Evolutionary conservation across 371 early-diverging fungal genomes (phyloP), one percentile per base, ranked within the genome.

Genomic region (Thermomucor indicae-seudaticae): DNA sequence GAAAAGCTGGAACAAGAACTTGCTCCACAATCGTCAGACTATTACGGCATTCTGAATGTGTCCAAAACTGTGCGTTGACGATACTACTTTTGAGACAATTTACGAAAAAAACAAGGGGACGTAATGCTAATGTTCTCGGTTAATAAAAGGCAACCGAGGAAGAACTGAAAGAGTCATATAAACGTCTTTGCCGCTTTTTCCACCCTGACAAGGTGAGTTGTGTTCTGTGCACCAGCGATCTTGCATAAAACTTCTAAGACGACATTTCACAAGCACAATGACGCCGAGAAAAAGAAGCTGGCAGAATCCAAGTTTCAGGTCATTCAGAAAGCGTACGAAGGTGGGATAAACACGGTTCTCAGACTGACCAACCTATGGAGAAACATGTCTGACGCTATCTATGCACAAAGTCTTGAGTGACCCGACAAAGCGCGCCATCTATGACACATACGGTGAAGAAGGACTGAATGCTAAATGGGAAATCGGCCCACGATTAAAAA

Each of bases 361-460:
- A 24, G 14, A 30, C 20, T 40, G 7, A 17, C 7, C 7, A 40
- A 17, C 19, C 6, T 19, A 40, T 40, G 7, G 11, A 10, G 11
- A 7, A 10, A 17, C 7, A 40, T 19, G 17, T 19, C 7, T 12
- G 40, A 11, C 19, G n/a, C 7, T 40, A 6, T 7, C 8, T 40
- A 17, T 40, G 12, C 20, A 16, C n/a, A 20, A 51, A 91, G 93
- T 95, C 2, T 67, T 97, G 40, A 81, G 79, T 35, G 86, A 97
- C 67, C 81, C 88, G 3, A 79, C 78, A 17, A 83, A 83, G 48
- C 81, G 98, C 42, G 80, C 85, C 8, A 83, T 91, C 27, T 98
- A 98, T 63, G 97, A 99, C 64, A 80, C 78, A 19, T 93, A 93
- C 47, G 98, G 98, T 10, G 89, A 86, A 51, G 83, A 91, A 51